A percentile compares a stretch with the other conserved stretches of the same genome.
phyloP scores from a whole-genome alignment of 768 basidiomycete genomes.

The Harrya chromipes region DNA sequence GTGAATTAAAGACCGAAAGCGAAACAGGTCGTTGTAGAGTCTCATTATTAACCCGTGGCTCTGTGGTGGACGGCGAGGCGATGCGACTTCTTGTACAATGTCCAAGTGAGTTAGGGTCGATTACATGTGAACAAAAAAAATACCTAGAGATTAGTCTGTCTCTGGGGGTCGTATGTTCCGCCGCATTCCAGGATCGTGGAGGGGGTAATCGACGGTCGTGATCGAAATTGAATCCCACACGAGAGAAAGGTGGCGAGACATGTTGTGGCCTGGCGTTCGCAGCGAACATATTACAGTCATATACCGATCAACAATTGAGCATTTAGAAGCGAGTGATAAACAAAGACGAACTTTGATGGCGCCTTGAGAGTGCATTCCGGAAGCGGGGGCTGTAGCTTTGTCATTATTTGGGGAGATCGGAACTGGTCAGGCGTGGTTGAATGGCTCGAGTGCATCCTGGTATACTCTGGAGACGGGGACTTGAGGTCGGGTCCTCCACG shows the following conservation, averaged over 20 bases:
- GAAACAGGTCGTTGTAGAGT: conserved; percentile 33
- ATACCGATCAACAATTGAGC: conserved; percentile 26
- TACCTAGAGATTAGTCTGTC: conserved; percentile 29
- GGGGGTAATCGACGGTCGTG: conserved; percentile 32
- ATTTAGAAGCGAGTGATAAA: conserved; percentile 8
- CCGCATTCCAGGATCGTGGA: conserved; percentile 30
- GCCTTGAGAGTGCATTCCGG: conserved; percentile 22
- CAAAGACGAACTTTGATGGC: conserved; percentile 24
- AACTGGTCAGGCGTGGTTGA: conserved; percentile 14
- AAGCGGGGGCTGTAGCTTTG: conserved; percentile 13
- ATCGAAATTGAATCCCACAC: conserved; percentile 32
- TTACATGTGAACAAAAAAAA: conserved; percentile 4
- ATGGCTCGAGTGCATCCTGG: conserved; percentile 20
- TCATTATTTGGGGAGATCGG: conserved; percentile 19
- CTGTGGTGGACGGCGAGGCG: conserved; percentile 21
- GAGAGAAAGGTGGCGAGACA: conserved; percentile 32
- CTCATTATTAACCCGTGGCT: conserved; percentile 22
- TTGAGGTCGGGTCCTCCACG: conserved; percentile 13
- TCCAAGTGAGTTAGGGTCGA: conserved; percentile 18
- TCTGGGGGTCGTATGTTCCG: conserved; percentile 20
- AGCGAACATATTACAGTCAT: conserved; percentile 17
- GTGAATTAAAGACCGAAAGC: conserved; percentile 41
- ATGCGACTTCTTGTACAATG: conserved; percentile 19
- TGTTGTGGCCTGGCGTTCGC: conserved; percentile 33
- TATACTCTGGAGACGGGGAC: conserved; percentile 21